Base-by-base conservation (phyloP, 805 yeast species). In the Scheffersomyces amazonensis region DNA sequence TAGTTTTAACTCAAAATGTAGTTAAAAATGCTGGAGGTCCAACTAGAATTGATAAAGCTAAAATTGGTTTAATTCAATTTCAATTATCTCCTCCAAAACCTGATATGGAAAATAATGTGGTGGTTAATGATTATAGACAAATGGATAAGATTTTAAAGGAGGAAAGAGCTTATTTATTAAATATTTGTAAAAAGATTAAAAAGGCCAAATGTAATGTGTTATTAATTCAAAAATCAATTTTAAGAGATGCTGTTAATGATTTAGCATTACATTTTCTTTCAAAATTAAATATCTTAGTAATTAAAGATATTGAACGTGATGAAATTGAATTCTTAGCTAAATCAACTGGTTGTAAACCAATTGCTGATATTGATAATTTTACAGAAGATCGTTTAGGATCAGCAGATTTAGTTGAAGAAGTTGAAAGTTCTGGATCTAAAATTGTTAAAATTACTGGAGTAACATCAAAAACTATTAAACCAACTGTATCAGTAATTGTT, bases 71-170 rank as follows among this genome's bases (percentile, higher is more conserved):
- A 56, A 78, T 86, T 56, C 99, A 89, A 71, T 93, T 87, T 72
- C 99, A 87, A 73, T 76, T 89, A 46, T 87, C 96, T 16, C 96
- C 97, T 17, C 97, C 97, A 48, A 89, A 89, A 60, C 97, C 97
- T 16, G 97, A 89, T 58, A 84, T 95, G 84, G 99, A 93, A 69
- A 93, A 93, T 64, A 91, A 90, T 59, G 91, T 93, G 35, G 96
- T 93, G 41, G 98, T 93, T 39, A 93, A 87, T 58, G 99, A 93
- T 64, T 93, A 93, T 71, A 80, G 99, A 66, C 99, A 93, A 67
- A 93, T 93, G 99, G 99, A 93, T 66, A 93, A 91, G 70, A 93
- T 93, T 52, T 74, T 93, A 59, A 93, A 95, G 60, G 99, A 93
- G 68, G 99, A 93, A 73, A 83, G 99, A 61, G 93, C 96, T 20